Evolutionary conservation across 768 basidiomycete species (phyloP).

Genomic region (Dacryopinax spathularia): DNA sequence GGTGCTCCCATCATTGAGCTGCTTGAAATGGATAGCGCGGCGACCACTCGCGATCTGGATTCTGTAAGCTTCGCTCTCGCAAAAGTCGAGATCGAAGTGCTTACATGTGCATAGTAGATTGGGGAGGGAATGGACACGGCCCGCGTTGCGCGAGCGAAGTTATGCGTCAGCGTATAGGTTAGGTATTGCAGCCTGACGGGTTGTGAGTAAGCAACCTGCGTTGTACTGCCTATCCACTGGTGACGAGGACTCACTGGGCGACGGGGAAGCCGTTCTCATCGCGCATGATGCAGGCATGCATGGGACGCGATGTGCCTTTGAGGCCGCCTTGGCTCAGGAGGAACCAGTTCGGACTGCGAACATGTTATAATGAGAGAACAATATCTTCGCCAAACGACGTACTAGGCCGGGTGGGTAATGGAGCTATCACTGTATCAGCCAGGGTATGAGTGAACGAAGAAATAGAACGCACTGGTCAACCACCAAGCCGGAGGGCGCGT

Average conservation of each 20-base stretch:
- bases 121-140: constrained; percentile 48
- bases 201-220: background rate
- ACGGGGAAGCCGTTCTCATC: background rate
- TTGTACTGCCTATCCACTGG: background rate
- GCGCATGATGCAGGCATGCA: background rate
- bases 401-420: background rate
- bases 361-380: background rate
- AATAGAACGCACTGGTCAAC: background rate
- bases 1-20: background rate
- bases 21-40: background rate
- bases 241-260: background rate
- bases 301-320: background rate
- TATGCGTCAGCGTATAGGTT: constrained; percentile 38
- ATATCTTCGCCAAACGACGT: background rate
- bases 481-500: background rate
- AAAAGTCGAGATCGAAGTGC: no score
- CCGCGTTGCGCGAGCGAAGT: constrained; percentile 41
- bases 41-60: background rate
- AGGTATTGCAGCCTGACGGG: constrained; percentile 38
- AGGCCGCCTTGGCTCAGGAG: background rate
- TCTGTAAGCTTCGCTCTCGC: no score
- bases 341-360: background rate
- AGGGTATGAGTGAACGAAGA: background rate
- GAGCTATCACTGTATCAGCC: background rate
- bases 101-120: constrained; percentile 34